Evolutionary conservation across 139 green algal genomes (phyloP), one percentile per base, ranked within the genome.

Genomic region (Chlorella sp.): DNA sequence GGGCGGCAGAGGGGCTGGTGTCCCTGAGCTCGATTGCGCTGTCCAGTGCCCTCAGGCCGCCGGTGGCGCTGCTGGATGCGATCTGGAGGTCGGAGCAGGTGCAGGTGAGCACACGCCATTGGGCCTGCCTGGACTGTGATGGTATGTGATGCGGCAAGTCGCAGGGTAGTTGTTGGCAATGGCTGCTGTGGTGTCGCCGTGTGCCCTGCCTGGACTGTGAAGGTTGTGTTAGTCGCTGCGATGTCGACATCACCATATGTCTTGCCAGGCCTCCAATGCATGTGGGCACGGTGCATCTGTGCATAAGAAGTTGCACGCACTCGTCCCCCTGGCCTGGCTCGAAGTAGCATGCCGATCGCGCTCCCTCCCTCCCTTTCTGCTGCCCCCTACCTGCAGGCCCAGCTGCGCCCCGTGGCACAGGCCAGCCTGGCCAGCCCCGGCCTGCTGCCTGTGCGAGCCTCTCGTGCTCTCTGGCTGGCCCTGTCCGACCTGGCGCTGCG

Each of bases 401-500:
- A 77, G 83, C 83, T 88, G 64, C 83, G 9, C 32, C 83, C 24
- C 21, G 64, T 80, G 36, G 83, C 83, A 9, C 42, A 53, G n/a
- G 71, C 32, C 19, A n/a, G 42, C 32, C 85, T 89, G 32, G 48
- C 32, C 12, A 76, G 19, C 61, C 48, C 69, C 2, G 21, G 11
- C 7, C 42, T 71, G 37, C 87, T 90, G 21, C 87, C 79, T 5
- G 26, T 82, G 32, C 37, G 79, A 2, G 89, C 89, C 15, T 39
- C 30, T 9, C 83, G 89, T 15, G 78, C 89, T 21, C 79, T 92
- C 40, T 79, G 77, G 30, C 37, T 89, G 12, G 34, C n/a, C 48
- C 79, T 92, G 32, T 92, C 89, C 22, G 89, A 92, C 79, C 83
- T 92, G 0, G 19, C 40, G 30, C 86, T 90, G 5, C 71, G 89